Base-by-base conservation (phyloP, 345 rosid genomes). In the Ceriops decandra region DNA sequence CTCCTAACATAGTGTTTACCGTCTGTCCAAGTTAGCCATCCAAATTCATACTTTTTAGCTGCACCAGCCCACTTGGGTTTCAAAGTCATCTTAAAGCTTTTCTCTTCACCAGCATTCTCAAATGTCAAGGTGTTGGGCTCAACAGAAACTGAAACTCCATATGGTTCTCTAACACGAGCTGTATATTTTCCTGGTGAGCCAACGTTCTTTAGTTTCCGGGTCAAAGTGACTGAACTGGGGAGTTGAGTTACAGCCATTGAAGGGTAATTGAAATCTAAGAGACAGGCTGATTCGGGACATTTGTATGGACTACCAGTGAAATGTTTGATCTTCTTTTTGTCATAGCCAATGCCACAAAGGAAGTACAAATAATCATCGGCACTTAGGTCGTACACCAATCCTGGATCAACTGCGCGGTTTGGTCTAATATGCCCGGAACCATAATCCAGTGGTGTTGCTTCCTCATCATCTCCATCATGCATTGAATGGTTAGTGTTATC, bases 1-100 rank as follows among this genome's bases (percentile, higher is more conserved):
- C 97, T 93, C 6, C 81, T 85, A 20, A 91, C 98, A 60, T 69
- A 77, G 76, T 81, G 84, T 66, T 77, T 83, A 67, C 89, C 96
- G 73, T 91, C 96, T 10, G 91, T 78, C 98, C 98, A 93, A 72
- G 80, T 85, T 28, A 91, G 70, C 7, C 83, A 78, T 13, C 84
- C 92, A 49, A 89, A 91, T 75, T 69, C 79, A 57, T 81, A 74
- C n/a, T 86, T 83, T 0, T 78, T 83, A 17, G 33, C 46, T 11
- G 65, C 66, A 32, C 74, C 77, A 6, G 28, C n/a, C 78, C 76
- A 75, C 7, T 67, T 61, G 42, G 72, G 76, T 28, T 76, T 64
- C 28, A 93, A 6, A 7, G 70, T 82, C 42, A 88, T 81, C 68
- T 51, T 80, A 72, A 85, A 91, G n/a, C 64, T 79, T 71, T 85